These are phyloP conservation scores for Trichosporon sp. DNA, from an alignment of 1,284 basidiomycete genomes.

Conservation along the genomic window DNA sequence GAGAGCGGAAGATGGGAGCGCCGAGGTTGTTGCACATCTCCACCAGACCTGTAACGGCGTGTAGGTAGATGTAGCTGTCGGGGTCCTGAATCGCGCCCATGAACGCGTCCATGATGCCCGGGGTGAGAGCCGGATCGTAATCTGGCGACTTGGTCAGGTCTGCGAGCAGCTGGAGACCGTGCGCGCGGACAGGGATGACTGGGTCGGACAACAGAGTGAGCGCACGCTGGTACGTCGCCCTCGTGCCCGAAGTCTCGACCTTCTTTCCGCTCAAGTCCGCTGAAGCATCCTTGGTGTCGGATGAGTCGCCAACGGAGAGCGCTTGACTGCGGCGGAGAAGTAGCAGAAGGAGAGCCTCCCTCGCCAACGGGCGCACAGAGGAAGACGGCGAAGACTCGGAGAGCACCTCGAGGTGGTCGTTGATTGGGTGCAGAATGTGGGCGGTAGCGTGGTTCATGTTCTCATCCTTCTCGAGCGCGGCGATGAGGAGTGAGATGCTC, in stretches of 20 bases:
- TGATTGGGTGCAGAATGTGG: slow-evolving; percentile 71
- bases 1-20: slow-evolving; percentile 67
- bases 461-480: slow-evolving; percentile 79
- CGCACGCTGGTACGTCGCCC: slow-evolving; percentile 80
- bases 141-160: slow-evolving; percentile 64
- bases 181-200: slow-evolving; percentile 90
- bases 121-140: slow-evolving; percentile 64
- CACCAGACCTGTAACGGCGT: slow-evolving; percentile 85
- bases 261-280: slow-evolving; percentile 35
- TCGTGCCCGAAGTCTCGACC: slow-evolving; percentile 53
- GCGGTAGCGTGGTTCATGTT: slow-evolving; percentile 66
- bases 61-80: slow-evolving; percentile 92
- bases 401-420: slow-evolving; percentile 66
- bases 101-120: slow-evolving; percentile 84
- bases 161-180: slow-evolving; percentile 81
- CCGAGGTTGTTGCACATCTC: slow-evolving; percentile 77
- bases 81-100: slow-evolving; percentile 83
- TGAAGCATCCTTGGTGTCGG: neutral
- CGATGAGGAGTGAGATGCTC: slow-evolving; percentile 73
- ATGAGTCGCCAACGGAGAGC: slow-evolving; percentile 23
- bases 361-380: slow-evolving; percentile 65
- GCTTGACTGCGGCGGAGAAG: slow-evolving; percentile 35
- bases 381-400: slow-evolving; percentile 57
- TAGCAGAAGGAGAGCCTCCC: slow-evolving; percentile 60
- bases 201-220: slow-evolving; percentile 86